Base-by-base conservation (phyloP, 2,329 filamentous ascomycete species). In the Aspergillus novoparasiticus region DNA sequence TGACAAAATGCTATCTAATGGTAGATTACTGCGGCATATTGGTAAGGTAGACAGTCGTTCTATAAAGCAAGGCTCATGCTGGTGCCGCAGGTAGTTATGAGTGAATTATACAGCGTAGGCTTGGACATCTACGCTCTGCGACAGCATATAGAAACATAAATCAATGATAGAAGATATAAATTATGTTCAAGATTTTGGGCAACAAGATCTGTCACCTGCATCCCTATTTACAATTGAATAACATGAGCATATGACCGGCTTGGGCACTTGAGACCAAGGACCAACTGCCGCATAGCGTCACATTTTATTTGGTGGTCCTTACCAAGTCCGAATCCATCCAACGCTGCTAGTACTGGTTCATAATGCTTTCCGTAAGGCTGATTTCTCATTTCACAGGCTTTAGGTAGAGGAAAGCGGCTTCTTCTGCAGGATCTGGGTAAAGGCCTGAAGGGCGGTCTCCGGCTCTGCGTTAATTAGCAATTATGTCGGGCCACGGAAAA, bases 361-460 rank as follows among this genome's bases (percentile, higher is more conserved):
- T 2, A 28, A 26, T 26, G 6, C 21, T 1, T 9, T 14, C 3
- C 6, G 14, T 14, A 26, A 48, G 23, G 9, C 23, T 10, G 9
- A 9, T 4, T 28, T 1, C 11, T n/a, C 39, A n/a, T 5, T 9
- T 12, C 12, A 14, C 21, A 26, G 23, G 6, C 4, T 6, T 39
- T 74, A 68, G 50, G 64, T 69, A 10, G 63, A 73, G 41, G 58
- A 66, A n/a, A 69, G 62, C 0, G 65, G 61, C 64, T 62, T 63
- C 62, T 65, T 64, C 46, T 67, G 58, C 76, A 84, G 78, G 26
- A 78, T 81, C 72, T 84, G 82, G 62, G 75, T 75, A 58, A 85
- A 85, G 0, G 73, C 81, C 67, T 84, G 82, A 46, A 84, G 68
- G 8, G 82, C 72, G 3, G 79, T 64, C 57, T 77, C 76, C 5